Base-by-base conservation (phyloP, 345 rosid species). In the Passiflora organensis region DNA sequence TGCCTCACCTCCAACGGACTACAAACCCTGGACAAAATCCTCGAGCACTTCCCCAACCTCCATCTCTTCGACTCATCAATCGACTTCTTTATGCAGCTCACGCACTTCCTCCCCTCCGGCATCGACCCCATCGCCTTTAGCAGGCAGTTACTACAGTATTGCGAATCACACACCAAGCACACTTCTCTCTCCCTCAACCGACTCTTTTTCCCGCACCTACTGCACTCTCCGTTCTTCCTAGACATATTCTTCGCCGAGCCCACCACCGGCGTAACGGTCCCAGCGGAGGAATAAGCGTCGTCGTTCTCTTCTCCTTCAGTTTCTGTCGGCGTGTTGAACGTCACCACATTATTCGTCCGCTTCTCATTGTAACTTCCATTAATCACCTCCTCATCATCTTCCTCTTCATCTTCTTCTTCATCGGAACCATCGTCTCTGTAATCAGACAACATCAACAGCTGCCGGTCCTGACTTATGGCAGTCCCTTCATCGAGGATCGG, bases 101-200 rank as follows among this genome's bases (percentile, higher is more conserved):
- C 78, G n/a, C 89, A 83, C 61, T 83, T 83, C 64, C 89, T 71
- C 22, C 89, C 89, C 56, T 83, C 89, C 1, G 89, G 89, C 89
- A 83, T 83, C 44, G 89, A 83, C 10, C 89, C 89, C 89, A 80
- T 83, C 8, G 85, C 85, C 68, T 72, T 80, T 17, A 83, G 65
- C 76, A 83, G 51, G n/a, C 89, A 83, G 49, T 72, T 80, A 17
- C 74, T 69, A 38, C 89, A 83, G 25, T 83, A 83, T 73, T 61
- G 74, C 0, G 80, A 69, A 56, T 78, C 85, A 43, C 85, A 83
- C 18, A 76, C 89, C 53, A 83, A 60, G 59, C 89, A 83, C n/a
- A 25, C 58, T 59, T 80, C 83, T 49, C 72, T 68, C 62, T 73
- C 81, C 47, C 65, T 76, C 56, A 71, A 61, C 57, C 76, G 62